A percentile compares a stretch with the other conserved stretches of the same genome.
Evolutionary conservation across 192 early-diverging fungal species (phyloP).

Genomic region (Coemansia sp.): DNA sequence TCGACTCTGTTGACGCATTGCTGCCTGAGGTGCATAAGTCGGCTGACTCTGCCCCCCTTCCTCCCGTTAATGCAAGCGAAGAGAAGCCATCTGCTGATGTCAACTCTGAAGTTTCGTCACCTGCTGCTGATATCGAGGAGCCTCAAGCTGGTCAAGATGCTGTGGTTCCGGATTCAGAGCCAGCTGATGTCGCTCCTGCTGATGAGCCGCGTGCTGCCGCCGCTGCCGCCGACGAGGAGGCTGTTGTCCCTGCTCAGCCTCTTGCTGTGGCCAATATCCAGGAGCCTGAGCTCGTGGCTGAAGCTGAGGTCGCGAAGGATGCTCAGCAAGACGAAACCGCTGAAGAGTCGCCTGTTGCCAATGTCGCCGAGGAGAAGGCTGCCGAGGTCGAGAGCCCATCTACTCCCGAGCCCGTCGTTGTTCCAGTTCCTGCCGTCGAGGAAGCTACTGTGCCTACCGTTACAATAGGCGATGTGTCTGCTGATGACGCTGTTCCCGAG

Average conservation of each 20-base stretch:
- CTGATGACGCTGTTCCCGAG: conserved; percentile 7
- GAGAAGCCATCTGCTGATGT: conserved; percentile 10
- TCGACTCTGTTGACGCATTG: neutral
- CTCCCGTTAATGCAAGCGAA: neutral
- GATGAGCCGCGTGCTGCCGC: conserved; percentile 17
- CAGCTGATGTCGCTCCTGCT: conserved; percentile 9
- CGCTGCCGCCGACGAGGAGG: conserved; percentile 5
- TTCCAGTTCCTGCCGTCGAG: conserved; percentile 3
- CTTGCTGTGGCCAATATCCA: conserved; percentile 1
- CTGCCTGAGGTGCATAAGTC: neutral
- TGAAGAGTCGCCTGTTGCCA: conserved; percentile 4
- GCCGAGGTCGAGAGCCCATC: neutral
- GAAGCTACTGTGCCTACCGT: conserved; percentile 9
- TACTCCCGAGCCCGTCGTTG: neutral
- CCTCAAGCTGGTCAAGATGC: neutral
- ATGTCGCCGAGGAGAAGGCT: conserved; percentile 16
- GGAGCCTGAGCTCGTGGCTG: neutral
- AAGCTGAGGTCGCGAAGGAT: neutral
- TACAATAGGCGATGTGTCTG: neutral
- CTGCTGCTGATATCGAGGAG: conserved; percentile 2
- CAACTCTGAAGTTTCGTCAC: conserved; percentile 10
- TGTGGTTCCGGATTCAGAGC: conserved; percentile 14
- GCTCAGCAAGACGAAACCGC: conserved; percentile 12
- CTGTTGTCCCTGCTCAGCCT: conserved; percentile 1
- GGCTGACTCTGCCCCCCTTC: neutral